A percentile compares a stretch with the other conserved stretches of the same genome.
phyloP scores from a whole-genome alignment of 192 early-diverging fungal species.

The Pilobolus umbonatus region DNA sequence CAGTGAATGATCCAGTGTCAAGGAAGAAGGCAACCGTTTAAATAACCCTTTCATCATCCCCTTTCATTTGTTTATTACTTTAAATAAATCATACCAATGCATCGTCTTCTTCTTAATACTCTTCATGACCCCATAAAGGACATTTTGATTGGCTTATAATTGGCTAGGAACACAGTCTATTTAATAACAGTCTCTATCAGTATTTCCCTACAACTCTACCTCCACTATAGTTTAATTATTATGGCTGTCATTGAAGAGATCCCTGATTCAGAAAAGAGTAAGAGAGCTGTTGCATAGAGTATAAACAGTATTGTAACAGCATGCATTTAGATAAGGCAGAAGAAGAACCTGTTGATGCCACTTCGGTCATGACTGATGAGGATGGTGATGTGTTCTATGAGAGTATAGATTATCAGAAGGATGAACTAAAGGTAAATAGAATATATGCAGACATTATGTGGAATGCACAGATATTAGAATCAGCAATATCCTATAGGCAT shows the following conservation, averaged over 20 bases:
- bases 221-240: no score
- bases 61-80: no score
- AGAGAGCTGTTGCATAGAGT: not conserved
- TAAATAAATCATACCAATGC: no score
- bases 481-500: conserved; percentile 20
- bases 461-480: not conserved
- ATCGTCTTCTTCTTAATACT: no score
- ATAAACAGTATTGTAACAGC: not conserved
- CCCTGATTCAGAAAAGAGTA: conserved; percentile 12
- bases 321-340: not conserved
- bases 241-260: conserved; percentile 47
- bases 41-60: no score
- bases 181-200: no score
- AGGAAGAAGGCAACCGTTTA: no score
- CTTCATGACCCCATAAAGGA: no score
- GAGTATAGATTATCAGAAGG: conserved; percentile 22
- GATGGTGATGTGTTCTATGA: conserved; percentile 32
- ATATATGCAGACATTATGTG: not conserved
- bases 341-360: conserved; percentile 6
- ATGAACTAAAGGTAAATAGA: conserved; percentile 35
- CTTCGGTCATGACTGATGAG: conserved; percentile 12
- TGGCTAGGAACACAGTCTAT: no score
- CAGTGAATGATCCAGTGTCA: no score
- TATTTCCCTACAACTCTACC: no score
- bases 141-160: no score